Evolutionary conservation across 1,139 yeast genomes (phyloP).

Genomic region (Trichomonascaceae sp.): DNA sequence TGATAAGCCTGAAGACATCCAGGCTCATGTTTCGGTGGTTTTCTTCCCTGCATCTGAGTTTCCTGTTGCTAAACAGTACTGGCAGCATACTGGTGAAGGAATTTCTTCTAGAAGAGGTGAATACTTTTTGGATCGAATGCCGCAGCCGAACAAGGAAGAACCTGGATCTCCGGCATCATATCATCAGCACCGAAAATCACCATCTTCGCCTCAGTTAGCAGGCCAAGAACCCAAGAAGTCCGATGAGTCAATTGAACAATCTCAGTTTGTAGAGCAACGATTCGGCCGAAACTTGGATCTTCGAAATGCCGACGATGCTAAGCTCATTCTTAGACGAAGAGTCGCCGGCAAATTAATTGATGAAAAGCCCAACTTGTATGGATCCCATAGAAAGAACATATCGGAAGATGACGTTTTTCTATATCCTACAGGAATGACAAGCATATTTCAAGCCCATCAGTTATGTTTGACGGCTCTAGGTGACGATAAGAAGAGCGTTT

Average conservation of each 20-base stretch:
- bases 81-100: slow-evolving; percentile 98
- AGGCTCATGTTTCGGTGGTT: slow-evolving; percentile 67
- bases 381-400: slow-evolving; percentile 24
- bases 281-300: slow-evolving; percentile 85
- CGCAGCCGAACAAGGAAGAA: slow-evolving; percentile 1
- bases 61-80: slow-evolving; percentile 70
- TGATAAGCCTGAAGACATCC: slow-evolving; percentile 45
- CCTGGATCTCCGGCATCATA: slow-evolving; percentile 6
- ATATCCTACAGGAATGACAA: slow-evolving; percentile 89
- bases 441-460: slow-evolving; percentile 79
- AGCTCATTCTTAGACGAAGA: slow-evolving; percentile 63
- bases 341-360: slow-evolving; percentile 63
- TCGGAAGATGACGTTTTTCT: slow-evolving; percentile 67
- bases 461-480: slow-evolving; percentile 42
- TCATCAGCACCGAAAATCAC: slow-evolving; percentile 8
- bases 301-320: slow-evolving; percentile 69
- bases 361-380: slow-evolving; percentile 16
- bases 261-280: slow-evolving; percentile 67
- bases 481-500: slow-evolving; percentile 54
- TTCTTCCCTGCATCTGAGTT: slow-evolving; percentile 58
- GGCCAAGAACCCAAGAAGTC: slow-evolving; percentile 5
- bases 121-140: slow-evolving; percentile 50
- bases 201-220: slow-evolving; percentile 11
- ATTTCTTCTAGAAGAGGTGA: slow-evolving; percentile 86
- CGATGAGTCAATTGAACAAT: slow-evolving; percentile 36